These are phyloP conservation scores for Planoprotostelium fungivorum DNA, from an alignment of 78 protist species.

Conservation along the genomic window DNA sequence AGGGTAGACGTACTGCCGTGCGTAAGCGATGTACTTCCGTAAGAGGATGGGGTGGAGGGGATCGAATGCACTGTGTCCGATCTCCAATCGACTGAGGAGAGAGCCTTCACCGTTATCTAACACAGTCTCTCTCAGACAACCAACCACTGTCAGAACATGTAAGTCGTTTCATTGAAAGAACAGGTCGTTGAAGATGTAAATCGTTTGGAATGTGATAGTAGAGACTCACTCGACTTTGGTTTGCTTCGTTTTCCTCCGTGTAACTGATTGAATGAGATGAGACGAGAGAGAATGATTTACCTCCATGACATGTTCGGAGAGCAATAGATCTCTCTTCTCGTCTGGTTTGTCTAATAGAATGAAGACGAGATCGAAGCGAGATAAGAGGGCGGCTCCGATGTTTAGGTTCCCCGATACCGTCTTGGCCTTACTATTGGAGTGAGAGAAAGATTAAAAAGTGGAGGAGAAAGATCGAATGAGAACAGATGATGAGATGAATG, in stretches of 20 bases:
- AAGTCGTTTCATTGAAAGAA: not conserved
- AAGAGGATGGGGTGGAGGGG: slow-evolving; percentile 73
- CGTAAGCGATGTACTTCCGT: slow-evolving; percentile 93
- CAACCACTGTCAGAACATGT: not conserved
- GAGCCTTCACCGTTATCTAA: slow-evolving; percentile 4
- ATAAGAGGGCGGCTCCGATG: slow-evolving; percentile 80
- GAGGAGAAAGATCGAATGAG: not conserved
- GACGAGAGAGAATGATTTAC: slow-evolving; percentile 11
- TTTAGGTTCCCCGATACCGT: slow-evolving; percentile 93
- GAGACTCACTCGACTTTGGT: not conserved
- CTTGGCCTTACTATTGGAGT: slow-evolving; percentile 41
- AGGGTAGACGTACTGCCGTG: slow-evolving; percentile 84
- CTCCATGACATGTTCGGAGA: slow-evolving; percentile 90
- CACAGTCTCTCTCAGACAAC: not conserved
- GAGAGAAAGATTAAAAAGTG: not conserved
- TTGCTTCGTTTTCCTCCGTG: not conserved
- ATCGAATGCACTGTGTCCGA: slow-evolving; percentile 45
- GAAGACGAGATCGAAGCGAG: slow-evolving; percentile 96
- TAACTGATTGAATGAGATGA: not conserved
- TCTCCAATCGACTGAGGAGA: slow-evolving; percentile 8
- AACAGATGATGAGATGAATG: not conserved
- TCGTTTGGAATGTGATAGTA: too few relatives aligned
- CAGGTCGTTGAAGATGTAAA: too few relatives aligned
- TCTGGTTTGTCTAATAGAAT: slow-evolving; percentile 91
- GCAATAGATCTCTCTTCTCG: slow-evolving; percentile 65